phyloP scores from a whole-genome alignment of 805 yeast genomes.

The Hanseniaspora vineae region DNA sequence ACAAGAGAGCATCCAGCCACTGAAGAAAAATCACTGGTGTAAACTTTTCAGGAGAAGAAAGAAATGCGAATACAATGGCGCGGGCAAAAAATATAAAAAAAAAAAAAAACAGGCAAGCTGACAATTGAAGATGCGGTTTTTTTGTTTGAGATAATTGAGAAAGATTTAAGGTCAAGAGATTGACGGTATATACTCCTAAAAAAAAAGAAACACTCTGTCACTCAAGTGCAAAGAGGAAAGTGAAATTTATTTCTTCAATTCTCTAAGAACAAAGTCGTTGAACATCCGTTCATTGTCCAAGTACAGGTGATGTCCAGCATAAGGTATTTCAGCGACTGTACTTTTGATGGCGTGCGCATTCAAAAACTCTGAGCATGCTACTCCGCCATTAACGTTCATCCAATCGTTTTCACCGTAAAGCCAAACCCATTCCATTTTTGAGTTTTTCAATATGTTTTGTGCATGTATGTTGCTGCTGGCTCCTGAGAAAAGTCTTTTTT shows the following conservation, averaged over 20 bases:
- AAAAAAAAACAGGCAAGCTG: not conserved
- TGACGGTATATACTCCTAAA: not conserved
- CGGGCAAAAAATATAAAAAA: not conserved
- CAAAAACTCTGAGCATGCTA: constrained; percentile 19
- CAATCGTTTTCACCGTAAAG: constrained; percentile 71
- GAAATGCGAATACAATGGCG: not conserved
- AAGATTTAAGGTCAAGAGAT: not conserved
- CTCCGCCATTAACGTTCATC: constrained; percentile 40
- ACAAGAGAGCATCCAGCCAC: not conserved
- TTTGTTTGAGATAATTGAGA: not conserved
- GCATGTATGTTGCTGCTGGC: not conserved
- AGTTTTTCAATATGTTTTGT: constrained; percentile 19
- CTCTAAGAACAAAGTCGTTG: constrained; percentile 35
- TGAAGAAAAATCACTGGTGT: not conserved
- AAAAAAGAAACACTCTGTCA: too few relatives aligned
- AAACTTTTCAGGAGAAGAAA: not conserved
- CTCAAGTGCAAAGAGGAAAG: too few relatives aligned
- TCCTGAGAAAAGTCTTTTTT: constrained; percentile 16
- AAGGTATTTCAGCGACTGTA: constrained; percentile 31
- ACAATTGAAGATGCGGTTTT: not conserved
- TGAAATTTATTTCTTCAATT: constrained; percentile 28
- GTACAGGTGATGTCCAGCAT: constrained; percentile 71
- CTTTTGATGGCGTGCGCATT: constrained; percentile 13
- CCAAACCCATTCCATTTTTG: constrained; percentile 62
- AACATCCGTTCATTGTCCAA: constrained; percentile 49